Conservation (phyloP, 768 basidiomycete species). For the Galerina marginata region DNA sequence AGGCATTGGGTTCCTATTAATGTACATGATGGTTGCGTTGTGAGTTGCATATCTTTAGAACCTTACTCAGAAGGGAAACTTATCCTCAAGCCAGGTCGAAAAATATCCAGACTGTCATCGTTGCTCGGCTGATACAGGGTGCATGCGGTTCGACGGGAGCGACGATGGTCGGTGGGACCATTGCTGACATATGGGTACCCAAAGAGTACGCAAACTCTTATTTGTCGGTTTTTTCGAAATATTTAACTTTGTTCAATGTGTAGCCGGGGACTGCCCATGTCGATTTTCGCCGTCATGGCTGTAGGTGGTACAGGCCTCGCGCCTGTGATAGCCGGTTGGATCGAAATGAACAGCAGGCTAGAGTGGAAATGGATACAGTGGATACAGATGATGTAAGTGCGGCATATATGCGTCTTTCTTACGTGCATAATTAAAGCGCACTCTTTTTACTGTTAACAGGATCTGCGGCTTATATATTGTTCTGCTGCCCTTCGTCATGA, state of each 20-base stretch:
- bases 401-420: not conserved
- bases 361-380: slow-evolving; percentile 38
- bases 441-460: slow-evolving; percentile 35
- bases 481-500: slow-evolving; percentile 58
- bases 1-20: slow-evolving; percentile 51
- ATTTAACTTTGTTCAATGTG: not conserved
- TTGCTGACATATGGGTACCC: slow-evolving; percentile 71
- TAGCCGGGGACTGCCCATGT: slow-evolving; percentile 82
- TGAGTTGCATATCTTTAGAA: slow-evolving; percentile 27
- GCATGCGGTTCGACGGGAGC: slow-evolving; percentile 72
- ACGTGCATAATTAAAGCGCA: not conserved
- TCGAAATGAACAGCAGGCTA: slow-evolving; percentile 32
- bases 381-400: slow-evolving; percentile 34
- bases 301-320: slow-evolving; percentile 46
- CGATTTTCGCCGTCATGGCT: slow-evolving; percentile 67
- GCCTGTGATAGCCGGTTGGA: slow-evolving; percentile 32
- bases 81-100: slow-evolving; percentile 36
- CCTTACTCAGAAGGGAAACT: not conserved
- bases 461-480: slow-evolving; percentile 56
- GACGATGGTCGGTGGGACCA: slow-evolving; percentile 77
- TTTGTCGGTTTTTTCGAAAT: not conserved
- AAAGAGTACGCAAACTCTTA: slow-evolving; percentile 50
- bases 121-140: slow-evolving; percentile 70
- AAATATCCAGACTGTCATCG: slow-evolving; percentile 66
- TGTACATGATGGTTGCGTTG: slow-evolving; percentile 56